Conservation (phyloP, 75 land plant genomes). For the Selaginella tamariscina region DNA sequence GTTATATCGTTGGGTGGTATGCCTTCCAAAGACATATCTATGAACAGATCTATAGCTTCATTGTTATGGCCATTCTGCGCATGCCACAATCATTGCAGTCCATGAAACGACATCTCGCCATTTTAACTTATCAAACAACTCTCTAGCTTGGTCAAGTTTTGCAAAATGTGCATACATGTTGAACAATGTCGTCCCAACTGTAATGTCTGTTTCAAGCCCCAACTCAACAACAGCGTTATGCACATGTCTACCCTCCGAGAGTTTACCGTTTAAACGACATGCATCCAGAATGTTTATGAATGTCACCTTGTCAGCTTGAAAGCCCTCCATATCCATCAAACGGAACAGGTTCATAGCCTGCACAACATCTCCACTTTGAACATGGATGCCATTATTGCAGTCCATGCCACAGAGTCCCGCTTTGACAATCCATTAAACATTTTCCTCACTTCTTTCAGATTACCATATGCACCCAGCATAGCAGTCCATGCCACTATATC, state of each 20-base stretch:
- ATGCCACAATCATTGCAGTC: constrained; percentile 23
- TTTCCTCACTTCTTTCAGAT: not conserved
- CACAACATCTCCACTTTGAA: not conserved
- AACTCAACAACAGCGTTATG: not conserved
- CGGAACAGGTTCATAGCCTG: not conserved
- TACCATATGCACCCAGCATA: not conserved
- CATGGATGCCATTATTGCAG: not conserved
- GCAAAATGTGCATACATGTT: constrained; percentile 32
- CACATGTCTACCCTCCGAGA: not conserved
- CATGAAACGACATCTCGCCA: constrained; percentile 14
- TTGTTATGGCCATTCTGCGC: constrained; percentile 18
- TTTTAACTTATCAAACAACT: constrained; percentile 12
- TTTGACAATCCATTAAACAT: not conserved
- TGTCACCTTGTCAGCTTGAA: not conserved
- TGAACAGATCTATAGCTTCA: constrained; percentile 20
- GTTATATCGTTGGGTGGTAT: constrained; percentile 24
- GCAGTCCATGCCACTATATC: not conserved
- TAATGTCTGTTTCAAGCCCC: not conserved
- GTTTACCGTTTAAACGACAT: not conserved
- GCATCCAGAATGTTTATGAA: not conserved
- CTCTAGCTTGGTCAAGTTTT: constrained; percentile 13
- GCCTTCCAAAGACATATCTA: constrained; percentile 14
- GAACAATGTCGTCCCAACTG: constrained; percentile 19
- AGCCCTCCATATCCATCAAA: not conserved
- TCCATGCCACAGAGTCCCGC: not conserved